A percentile compares a stretch with the other conserved stretches of the same genome.
phyloP scores from a whole-genome alignment of 2,329 filamentous ascomycete species.

The Lachnellula hyalina region DNA sequence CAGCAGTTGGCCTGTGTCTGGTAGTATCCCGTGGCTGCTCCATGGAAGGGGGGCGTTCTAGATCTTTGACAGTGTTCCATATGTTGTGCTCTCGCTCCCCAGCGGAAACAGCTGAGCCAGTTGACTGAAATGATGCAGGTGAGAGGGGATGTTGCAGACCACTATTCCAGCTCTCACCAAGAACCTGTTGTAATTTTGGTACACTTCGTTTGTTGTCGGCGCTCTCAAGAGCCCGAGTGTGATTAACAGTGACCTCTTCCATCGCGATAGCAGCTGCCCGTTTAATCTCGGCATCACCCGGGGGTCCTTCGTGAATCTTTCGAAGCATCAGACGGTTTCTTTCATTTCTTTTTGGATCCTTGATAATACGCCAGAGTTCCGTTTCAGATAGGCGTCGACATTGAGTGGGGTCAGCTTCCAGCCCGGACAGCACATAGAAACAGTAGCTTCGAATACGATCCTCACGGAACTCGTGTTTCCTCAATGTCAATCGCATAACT shows the following conservation, averaged over 20 bases:
- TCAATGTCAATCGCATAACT: slow-evolving; percentile 81
- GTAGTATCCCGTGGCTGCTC: slow-evolving; percentile 31
- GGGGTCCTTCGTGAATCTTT: slow-evolving; percentile 88
- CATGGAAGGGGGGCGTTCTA: slow-evolving; percentile 49
- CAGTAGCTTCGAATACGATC: slow-evolving; percentile 93
- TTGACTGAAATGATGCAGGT: slow-evolving; percentile 59
- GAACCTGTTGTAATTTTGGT: slow-evolving; percentile 80
- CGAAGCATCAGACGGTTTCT: slow-evolving; percentile 85
- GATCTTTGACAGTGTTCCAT: slow-evolving; percentile 51
- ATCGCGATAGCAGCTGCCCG: slow-evolving; percentile 83
- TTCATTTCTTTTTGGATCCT: slow-evolving; percentile 78
- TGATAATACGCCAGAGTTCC: slow-evolving; percentile 87
- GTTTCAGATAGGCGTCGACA: slow-evolving; percentile 80
- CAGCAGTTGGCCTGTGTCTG: slow-evolving; percentile 14
- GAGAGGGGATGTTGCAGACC: slow-evolving; percentile 80
- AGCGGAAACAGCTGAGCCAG: slow-evolving; percentile 31
- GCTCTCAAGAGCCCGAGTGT: slow-evolving; percentile 56
- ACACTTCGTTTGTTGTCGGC: slow-evolving; percentile 71
- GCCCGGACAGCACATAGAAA: slow-evolving; percentile 86
- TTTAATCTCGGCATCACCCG: slow-evolving; percentile 79
- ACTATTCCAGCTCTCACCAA: slow-evolving; percentile 81
- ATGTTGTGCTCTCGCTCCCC: slow-evolving; percentile 63
- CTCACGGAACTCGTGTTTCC: slow-evolving; percentile 82
- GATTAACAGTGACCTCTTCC: slow-evolving; percentile 75
- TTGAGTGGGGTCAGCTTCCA: slow-evolving; percentile 74